phyloP scores from a whole-genome alignment of 768 basidiomycete genomes.

The Termitomyces sp. region DNA sequence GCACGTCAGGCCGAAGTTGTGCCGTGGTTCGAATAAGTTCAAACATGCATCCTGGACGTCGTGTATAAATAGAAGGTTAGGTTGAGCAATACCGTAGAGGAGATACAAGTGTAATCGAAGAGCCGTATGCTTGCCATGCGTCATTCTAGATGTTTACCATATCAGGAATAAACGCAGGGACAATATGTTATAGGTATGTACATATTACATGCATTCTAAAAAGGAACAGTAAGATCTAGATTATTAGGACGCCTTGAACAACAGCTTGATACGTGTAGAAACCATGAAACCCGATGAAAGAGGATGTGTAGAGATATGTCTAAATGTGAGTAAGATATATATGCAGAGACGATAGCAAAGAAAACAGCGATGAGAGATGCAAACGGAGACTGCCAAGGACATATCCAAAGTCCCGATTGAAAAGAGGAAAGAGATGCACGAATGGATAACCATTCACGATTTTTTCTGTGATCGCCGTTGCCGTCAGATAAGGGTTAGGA shows the following conservation, averaged over 20 bases:
- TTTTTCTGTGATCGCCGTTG: conserved; percentile 16
- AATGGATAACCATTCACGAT: conserved; percentile 17
- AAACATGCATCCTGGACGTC: background rate
- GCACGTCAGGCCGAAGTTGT: background rate
- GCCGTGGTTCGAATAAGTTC: background rate
- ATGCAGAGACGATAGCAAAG: conserved; percentile 20
- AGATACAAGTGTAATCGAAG: background rate
- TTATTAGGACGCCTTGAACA: conserved; percentile 15
- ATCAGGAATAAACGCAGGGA: background rate
- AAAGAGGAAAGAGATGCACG: conserved; percentile 4
- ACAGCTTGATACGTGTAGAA: conserved; percentile 12
- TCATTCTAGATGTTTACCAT: background rate
- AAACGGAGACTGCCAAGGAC: conserved; percentile 11
- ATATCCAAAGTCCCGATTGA: conserved; percentile 19
- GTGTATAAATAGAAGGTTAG: background rate
- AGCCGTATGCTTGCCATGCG: background rate
- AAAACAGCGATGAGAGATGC: conserved; percentile 11
- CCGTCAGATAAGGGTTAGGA: background rate
- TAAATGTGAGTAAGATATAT: conserved; percentile 17
- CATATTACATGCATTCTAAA: conserved; percentile 18
- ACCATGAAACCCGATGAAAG: conserved; percentile 8
- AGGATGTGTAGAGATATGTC: conserved; percentile 16
- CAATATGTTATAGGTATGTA: conserved; percentile 9
- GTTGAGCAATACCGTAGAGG: background rate
- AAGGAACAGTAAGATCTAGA: conserved; percentile 19